These are phyloP conservation scores for Globisporangium viniferum DNA, from an alignment of 352 stramenopile genomes.

Conservation along the genomic window DNA sequence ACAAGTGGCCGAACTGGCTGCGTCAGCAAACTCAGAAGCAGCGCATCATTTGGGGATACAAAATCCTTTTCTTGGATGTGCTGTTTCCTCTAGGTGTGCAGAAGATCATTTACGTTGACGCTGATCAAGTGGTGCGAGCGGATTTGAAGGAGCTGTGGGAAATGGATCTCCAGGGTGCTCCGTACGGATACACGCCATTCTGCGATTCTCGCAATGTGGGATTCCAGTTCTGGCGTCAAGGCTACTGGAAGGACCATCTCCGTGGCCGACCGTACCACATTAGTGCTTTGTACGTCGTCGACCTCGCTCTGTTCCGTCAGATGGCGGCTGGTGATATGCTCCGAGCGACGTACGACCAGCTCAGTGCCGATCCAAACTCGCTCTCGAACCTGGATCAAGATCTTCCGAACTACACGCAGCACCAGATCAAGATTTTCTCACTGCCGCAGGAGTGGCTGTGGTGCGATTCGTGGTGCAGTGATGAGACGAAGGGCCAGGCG, in stretches of 20 bases:
- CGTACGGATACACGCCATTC: conserved; percentile 99
- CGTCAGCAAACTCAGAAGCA: conserved; percentile 98
- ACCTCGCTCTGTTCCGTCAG: conserved; percentile 94
- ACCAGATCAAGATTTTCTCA: conserved; percentile 96
- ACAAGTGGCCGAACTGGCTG: conserved; percentile 99
- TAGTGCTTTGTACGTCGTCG: conserved; percentile 99
- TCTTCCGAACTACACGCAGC: conserved; percentile 97
- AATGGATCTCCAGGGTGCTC: conserved; percentile 95
- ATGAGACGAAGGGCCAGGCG: conserved; percentile 94
- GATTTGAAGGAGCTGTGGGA: conserved; percentile 99
- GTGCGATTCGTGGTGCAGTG: conserved; percentile 99
- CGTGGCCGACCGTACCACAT: conserved; percentile 98
- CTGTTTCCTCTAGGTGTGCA: conserved; percentile 98
- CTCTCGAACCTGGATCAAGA: conserved; percentile 99
- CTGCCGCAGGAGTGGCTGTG: conserved; percentile 99
- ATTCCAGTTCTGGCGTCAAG: conserved; percentile 98
- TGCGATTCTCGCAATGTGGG: conserved; percentile 96
- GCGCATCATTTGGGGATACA: conserved; percentile 99
- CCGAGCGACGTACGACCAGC: conserved; percentile 94
- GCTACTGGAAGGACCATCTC: conserved; percentile 98
- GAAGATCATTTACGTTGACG: conserved; percentile 99
- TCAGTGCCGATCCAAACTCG: conserved; percentile 98
- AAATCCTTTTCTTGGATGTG: conserved; percentile 99
- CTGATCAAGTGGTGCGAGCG: conserved; percentile 97
- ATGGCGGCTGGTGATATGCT: conserved; percentile 96